Percentiles rank a stretch among this genome's conserved stretches.
Evolutionary conservation across 2,329 filamentous ascomycete genomes (phyloP).

Genomic region (Simplicillium aogashimaense): DNA sequence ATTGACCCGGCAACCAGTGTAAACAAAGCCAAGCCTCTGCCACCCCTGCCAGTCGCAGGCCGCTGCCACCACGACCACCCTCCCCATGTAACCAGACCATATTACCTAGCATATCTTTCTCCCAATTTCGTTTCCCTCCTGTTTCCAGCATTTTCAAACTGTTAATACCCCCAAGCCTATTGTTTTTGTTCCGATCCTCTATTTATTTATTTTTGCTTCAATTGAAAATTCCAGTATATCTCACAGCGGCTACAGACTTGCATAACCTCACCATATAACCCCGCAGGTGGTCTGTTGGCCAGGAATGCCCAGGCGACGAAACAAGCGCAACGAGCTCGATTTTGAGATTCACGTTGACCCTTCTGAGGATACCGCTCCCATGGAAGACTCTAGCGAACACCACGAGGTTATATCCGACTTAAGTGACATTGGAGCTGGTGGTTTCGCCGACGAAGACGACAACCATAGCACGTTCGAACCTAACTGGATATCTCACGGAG

Average conservation of each 20-base stretch:
- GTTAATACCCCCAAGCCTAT: neutral
- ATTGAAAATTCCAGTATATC: too few relatives aligned
- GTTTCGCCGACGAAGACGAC: neutral
- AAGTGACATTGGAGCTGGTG: neutral
- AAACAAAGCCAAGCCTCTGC: neutral
- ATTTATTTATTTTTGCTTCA: too few relatives aligned
- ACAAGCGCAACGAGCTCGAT: constrained; percentile 24
- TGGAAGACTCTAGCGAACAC: neutral
- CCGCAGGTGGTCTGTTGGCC: constrained; percentile 2
- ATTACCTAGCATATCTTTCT: too few relatives aligned
- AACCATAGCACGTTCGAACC: neutral
- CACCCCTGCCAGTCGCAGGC: neutral
- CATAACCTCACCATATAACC: too few relatives aligned
- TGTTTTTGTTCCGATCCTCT: neutral
- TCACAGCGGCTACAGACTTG: too few relatives aligned
- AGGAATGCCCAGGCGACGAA: constrained; percentile 17
- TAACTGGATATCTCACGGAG: constrained; percentile 1
- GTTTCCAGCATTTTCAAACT: too few relatives aligned
- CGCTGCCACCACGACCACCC: too few relatives aligned
- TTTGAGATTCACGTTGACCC: constrained; percentile 39
- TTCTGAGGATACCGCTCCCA: constrained; percentile 12
- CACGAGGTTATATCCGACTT: neutral
- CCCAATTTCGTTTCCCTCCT: too few relatives aligned
- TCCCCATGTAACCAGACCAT: too few relatives aligned
- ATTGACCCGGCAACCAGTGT: constrained; percentile 1